Evolutionary conservation across 768 basidiomycete genomes (phyloP).

Genomic region (Lyophyllum atratum): DNA sequence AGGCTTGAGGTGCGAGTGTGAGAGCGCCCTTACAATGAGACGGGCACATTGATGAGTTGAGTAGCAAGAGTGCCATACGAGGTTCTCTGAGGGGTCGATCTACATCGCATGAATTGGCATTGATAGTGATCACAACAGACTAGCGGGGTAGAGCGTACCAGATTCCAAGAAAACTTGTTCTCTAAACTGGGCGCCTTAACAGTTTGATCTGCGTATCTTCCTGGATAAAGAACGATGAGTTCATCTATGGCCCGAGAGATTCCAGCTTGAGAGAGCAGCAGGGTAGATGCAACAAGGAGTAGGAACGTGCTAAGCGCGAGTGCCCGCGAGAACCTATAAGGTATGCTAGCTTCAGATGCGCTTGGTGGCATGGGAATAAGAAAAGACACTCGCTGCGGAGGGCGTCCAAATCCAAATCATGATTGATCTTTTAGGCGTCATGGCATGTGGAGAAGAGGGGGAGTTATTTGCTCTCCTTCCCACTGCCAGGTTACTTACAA

Average conservation of each 20-base stretch:
- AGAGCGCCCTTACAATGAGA: constrained; percentile 22
- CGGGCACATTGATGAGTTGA: constrained; percentile 30
- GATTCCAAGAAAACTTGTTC: constrained; percentile 4
- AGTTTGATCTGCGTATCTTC: neutral
- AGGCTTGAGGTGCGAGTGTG: neutral
- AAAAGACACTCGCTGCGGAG: too few relatives aligned
- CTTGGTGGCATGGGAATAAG: too few relatives aligned
- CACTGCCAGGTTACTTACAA: too few relatives aligned
- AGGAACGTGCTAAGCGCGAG: neutral
- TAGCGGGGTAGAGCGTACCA: too few relatives aligned
- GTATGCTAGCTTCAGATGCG: too few relatives aligned
- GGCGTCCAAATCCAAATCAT: too few relatives aligned
- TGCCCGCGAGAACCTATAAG: neutral
- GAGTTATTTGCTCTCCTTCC: too few relatives aligned
- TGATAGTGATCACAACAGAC: too few relatives aligned
- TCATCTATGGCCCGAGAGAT: constrained; percentile 1
- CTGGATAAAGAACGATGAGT: neutral
- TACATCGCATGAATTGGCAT: neutral
- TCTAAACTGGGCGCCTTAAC: neutral
- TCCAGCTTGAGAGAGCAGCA: neutral
- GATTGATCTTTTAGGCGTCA: too few relatives aligned
- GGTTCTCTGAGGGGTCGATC: constrained; percentile 17
- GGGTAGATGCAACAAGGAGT: neutral
- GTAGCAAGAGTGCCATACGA: constrained; percentile 27
- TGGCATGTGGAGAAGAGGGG: too few relatives aligned